Percentiles rank a stretch among this genome's conserved stretches.
Conservation (phyloP, 2,329 filamentous ascomycete species). For the Penicillium psychrosexuale region DNA sequence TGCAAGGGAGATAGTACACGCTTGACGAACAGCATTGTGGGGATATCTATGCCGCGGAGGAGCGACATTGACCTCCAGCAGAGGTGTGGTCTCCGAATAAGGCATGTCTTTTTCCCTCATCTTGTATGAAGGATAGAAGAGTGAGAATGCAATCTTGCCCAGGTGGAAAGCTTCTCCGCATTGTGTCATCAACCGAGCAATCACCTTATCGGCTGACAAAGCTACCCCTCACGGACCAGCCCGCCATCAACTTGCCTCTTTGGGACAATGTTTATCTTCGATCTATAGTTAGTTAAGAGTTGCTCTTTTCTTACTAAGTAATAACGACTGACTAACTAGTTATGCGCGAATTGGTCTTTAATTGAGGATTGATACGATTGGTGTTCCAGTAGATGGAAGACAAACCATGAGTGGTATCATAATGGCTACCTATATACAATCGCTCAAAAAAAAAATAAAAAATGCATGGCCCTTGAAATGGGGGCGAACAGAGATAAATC, state of each 20-base stretch:
- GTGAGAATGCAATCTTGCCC: background rate
- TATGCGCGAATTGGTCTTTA: background rate
- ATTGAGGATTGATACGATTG: background rate
- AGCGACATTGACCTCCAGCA: slow-evolving; percentile 42
- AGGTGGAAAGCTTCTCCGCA: slow-evolving; percentile 9
- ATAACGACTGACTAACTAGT: background rate
- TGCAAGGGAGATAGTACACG: slow-evolving; percentile 42
- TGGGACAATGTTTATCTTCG: background rate
- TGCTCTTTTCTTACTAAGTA: background rate
- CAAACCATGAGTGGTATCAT: slow-evolving; percentile 3
- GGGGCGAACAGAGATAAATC: background rate
- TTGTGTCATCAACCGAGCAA: slow-evolving; percentile 2
- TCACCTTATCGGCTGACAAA: slow-evolving; percentile 15
- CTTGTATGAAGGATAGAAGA: slow-evolving; percentile 7
- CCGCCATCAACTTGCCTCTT: background rate
- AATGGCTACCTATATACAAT: slow-evolving; percentile 2
- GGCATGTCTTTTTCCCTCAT: slow-evolving; percentile 41
- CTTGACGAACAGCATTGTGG: slow-evolving; percentile 42
- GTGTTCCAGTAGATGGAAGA: background rate
- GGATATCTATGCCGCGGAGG: slow-evolving; percentile 42
- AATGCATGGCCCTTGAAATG: background rate
- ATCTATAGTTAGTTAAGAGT: background rate
- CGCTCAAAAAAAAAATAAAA: background rate
- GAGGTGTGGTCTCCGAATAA: slow-evolving; percentile 41
- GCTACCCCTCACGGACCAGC: background rate